Conservation (phyloP, 257 asterid species). For the Solanum peruvianum region DNA sequence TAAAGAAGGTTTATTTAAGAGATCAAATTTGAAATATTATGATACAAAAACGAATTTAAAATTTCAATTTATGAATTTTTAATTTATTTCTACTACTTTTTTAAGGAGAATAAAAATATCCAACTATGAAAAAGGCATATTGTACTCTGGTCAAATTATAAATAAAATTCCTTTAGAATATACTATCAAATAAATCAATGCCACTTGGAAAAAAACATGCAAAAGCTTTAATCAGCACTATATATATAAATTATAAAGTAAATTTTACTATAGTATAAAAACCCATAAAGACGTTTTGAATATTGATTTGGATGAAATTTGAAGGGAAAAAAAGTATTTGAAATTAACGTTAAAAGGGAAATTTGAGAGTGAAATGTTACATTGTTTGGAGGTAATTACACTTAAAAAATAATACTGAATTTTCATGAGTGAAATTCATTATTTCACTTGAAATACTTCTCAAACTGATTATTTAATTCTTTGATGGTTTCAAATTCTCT, state of each 20-base stretch:
- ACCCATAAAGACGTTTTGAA: background rate
- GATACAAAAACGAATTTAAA: fast-evolving
- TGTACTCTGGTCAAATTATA: background rate
- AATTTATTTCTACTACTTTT: background rate
- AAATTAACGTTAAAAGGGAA: background rate
- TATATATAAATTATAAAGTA: too few relatives aligned
- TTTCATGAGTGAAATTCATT: background rate
- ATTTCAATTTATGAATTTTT: background rate
- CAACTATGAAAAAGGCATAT: background rate
- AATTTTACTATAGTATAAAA: background rate
- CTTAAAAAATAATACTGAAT: too few relatives aligned
- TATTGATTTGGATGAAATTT: background rate
- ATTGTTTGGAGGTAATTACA: background rate
- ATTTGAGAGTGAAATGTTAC: background rate
- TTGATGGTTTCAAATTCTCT: background rate
- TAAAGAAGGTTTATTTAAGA: fast-evolving
- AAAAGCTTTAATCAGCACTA: background rate
- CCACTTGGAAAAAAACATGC: background rate
- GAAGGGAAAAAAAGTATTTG: background rate
- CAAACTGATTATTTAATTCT: background rate
- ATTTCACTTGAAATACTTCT: background rate
- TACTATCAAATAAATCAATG: background rate
- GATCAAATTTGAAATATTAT: background rate
- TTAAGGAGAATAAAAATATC: background rate
- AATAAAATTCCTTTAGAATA: background rate